A percentile compares a stretch with the other conserved stretches of the same genome.
These are phyloP conservation scores for Pyrenula aspistea DNA, from an alignment of 495 filamentous ascomycete species.

Conservation along the genomic window DNA sequence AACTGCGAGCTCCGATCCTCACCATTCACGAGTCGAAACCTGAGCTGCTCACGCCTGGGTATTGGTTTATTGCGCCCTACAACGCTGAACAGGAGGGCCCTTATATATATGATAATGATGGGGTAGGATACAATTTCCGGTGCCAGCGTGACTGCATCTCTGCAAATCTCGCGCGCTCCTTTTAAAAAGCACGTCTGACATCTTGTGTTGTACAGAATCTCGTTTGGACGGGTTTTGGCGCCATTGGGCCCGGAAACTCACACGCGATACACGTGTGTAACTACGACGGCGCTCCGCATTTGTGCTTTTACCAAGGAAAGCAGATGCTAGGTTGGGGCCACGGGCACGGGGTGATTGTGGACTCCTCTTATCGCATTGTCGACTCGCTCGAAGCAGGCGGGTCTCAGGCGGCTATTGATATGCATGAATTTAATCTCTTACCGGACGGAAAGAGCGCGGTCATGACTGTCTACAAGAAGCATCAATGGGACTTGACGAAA, in stretches of 20 bases:
- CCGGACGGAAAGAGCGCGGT: slow-evolving; percentile 6
- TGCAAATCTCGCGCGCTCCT: too few relatives aligned
- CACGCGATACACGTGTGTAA: slow-evolving; percentile 32
- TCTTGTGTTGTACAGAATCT: slow-evolving; percentile 18
- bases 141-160: slow-evolving; percentile 2
- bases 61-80: slow-evolving; percentile 33
- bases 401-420: slow-evolving; percentile 20
- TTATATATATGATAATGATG: slow-evolving; percentile 9
- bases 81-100: slow-evolving; percentile 5
- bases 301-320: slow-evolving; percentile 42
- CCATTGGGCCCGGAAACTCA: slow-evolving; percentile 26
- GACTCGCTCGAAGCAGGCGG: slow-evolving; percentile 29
- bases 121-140: slow-evolving; percentile 1
- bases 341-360: slow-evolving; percentile 42
- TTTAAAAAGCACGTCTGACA: not conserved
- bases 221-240: slow-evolving; percentile 34
- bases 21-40: slow-evolving; percentile 17
- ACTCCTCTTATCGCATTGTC: slow-evolving; percentile 36
- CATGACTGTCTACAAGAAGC: slow-evolving; percentile 44
- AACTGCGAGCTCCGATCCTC: slow-evolving; percentile 25
- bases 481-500: slow-evolving; percentile 19
- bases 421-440: slow-evolving; percentile 16
- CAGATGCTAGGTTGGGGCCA: slow-evolving; percentile 41
- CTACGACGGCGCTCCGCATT: slow-evolving; percentile 32
- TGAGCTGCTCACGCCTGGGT: slow-evolving; percentile 21